A percentile compares a stretch with the other conserved stretches of the same genome.
These are phyloP conservation scores for Chaetoceros muelleri DNA, from an alignment of 108 stramenopile species.

Conservation along the genomic window DNA sequence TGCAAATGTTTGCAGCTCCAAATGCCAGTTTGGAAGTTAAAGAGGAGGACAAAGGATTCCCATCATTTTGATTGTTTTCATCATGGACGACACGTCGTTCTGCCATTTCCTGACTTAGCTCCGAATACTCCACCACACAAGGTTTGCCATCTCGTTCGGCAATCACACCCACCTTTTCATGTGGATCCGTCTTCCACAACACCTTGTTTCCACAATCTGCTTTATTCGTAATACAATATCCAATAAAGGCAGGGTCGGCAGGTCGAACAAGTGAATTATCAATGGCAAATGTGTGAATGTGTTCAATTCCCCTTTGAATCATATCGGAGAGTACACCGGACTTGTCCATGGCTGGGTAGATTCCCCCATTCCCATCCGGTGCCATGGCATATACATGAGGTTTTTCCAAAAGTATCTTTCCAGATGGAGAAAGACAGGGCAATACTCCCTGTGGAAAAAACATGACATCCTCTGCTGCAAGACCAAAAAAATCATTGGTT, in stretches of 20 bases:
- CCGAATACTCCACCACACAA: conserved; percentile 91
- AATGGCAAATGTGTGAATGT: conserved; percentile 89
- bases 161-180: conserved; percentile 92
- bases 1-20: conserved; percentile 98
- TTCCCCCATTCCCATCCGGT: conserved; percentile 97
- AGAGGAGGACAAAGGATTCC: not conserved
- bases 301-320: conserved; percentile 60
- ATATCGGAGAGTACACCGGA: conserved; percentile 81
- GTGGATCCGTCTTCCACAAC: conserved; percentile 72
- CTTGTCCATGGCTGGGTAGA: conserved; percentile 84
- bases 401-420: conserved; percentile 87
- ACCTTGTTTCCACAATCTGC: conserved; percentile 96
- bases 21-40: conserved; percentile 51
- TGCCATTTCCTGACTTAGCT: conserved; percentile 69
- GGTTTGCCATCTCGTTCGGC: conserved; percentile 57
- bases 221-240: conserved; percentile 67
- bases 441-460: conserved; percentile 93
- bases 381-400: conserved; percentile 57
- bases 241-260: conserved; percentile 93
- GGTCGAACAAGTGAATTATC: conserved; percentile 91
- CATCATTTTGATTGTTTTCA: conserved; percentile 3
- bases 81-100: conserved; percentile 37
- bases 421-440: conserved; percentile 78
- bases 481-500: conserved; percentile 68
- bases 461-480: conserved; percentile 50